Base-by-base conservation (phyloP, 176 grass and related monocot genomes). In the Aechmea fasciata region DNA sequence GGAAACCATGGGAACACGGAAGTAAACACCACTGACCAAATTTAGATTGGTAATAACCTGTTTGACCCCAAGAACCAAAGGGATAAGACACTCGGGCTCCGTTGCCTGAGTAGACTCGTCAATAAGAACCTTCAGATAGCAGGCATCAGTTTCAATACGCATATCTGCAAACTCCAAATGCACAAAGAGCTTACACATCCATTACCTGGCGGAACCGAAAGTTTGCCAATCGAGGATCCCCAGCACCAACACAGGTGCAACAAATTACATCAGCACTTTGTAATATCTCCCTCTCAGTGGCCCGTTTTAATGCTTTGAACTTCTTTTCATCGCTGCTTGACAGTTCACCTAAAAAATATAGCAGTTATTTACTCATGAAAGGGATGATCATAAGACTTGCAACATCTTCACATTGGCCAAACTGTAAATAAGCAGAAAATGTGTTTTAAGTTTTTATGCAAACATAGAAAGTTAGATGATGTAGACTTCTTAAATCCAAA, bases 211-310 rank as follows among this genome's bases (percentile, higher is more conserved):
- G 90, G 75, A 99, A 99, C 65, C 95, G 90, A 73, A 99, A 99
- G 67, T 99, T 99, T 71, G 90, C 77, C 69, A 99, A 75, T 65
- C 95, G 87, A 49, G 95, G 95, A 65, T 99, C 95, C 83, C 95
- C 90, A 81, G 95, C 95, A 82, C 90, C 95, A 59, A 99, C 95
- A 88, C 90, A 99, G 57, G 95, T 99, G 75, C 90, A 99, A 65
- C 90, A 99, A 92, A 99, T 90, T 57, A 99, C 95, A 90, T 99
- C 95, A 71, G 95, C 95, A 80, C 90, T 99, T 66, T 99, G 95
- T 29, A 99, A 79, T 82, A 94, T 99, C 82, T 99, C 95, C 78
- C 95, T 94, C 85, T 99, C 95, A 67, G 95, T 99, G 11, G 95
- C 84, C 70, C 95, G 80, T 88, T 99, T 99, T 80, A 99, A 77